Conservation (phyloP, 495 filamentous ascomycete species). For the Xylaria intraflava region DNA sequence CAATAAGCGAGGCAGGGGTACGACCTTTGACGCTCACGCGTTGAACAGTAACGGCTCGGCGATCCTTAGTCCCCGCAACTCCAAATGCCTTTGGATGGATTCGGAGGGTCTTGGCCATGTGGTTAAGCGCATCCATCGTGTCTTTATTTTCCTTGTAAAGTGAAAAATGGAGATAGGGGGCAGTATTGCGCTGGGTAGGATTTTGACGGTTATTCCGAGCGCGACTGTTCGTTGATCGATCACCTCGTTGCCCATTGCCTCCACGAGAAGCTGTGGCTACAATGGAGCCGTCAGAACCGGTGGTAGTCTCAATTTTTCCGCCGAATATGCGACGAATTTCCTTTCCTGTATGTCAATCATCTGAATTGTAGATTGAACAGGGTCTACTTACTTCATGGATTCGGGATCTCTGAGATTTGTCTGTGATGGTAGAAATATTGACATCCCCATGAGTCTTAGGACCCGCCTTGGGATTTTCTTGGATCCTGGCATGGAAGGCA, state of each 20-base stretch:
- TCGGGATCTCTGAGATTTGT: constrained; percentile 31
- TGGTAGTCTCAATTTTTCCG: constrained; percentile 27
- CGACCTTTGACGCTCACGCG: constrained; percentile 67
- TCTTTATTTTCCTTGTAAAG: constrained; percentile 98
- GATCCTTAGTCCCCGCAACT: constrained; percentile 92
- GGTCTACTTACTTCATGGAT: constrained; percentile 33
- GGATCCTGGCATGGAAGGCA: constrained; percentile 24
- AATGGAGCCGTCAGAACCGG: constrained; percentile 25
- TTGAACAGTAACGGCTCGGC: constrained; percentile 81
- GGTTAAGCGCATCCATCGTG: constrained; percentile 84
- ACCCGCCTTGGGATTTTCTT: constrained; percentile 10
- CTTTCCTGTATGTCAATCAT: constrained; percentile 18
- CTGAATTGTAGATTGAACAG: neutral
- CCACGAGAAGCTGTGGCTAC: constrained; percentile 28
- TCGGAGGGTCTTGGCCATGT: constrained; percentile 61
- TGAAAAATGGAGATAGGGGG: constrained; percentile 82
- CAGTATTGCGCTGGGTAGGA: constrained; percentile 38
- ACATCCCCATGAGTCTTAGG: constrained; percentile 18
- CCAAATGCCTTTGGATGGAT: constrained; percentile 63
- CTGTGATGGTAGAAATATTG: constrained; percentile 30
- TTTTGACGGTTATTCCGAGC: constrained; percentile 22
- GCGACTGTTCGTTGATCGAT: constrained; percentile 29
- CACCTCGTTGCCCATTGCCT: constrained; percentile 29
- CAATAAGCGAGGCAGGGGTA: constrained; percentile 54
- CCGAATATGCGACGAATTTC: constrained; percentile 43